phyloP scores from a whole-genome alignment of 2,329 filamentous ascomycete genomes.

The Cladosporium sp. region DNA sequence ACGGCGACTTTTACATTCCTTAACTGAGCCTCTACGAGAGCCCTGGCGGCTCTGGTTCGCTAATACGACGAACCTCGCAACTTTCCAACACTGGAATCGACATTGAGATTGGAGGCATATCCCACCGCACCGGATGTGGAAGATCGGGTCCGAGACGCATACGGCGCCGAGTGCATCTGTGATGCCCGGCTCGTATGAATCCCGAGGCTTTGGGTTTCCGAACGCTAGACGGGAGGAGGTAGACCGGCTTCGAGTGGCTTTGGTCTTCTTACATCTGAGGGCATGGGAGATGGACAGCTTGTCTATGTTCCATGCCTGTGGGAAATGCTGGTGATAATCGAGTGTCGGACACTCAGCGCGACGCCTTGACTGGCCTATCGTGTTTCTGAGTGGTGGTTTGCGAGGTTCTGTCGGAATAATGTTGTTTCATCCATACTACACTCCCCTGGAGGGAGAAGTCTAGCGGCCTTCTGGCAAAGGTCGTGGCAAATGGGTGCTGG shows the following conservation, averaged over 20 bases:
- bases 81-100: conserved; percentile 5
- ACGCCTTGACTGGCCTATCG: conserved; percentile 12
- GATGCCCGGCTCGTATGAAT: conserved; percentile 16
- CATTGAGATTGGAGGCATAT: conserved; percentile 7
- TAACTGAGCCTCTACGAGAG: conserved; percentile 5
- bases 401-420: not conserved
- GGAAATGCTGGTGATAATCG: conserved; percentile 8
- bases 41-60: conserved; percentile 9
- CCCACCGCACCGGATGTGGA: conserved; percentile 14
- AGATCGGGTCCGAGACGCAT: conserved; percentile 13
- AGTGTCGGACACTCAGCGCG: conserved; percentile 3
- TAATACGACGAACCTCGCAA: conserved; percentile 12
- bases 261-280: conserved; percentile 10
- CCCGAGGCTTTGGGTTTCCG: conserved; percentile 27
- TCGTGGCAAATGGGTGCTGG: not conserved
- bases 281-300: not conserved
- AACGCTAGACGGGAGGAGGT: conserved; percentile 32
- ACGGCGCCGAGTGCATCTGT: conserved; percentile 17
- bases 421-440: conserved; percentile 6
- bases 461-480: not conserved
- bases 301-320: not conserved
- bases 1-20: conserved; percentile 12
- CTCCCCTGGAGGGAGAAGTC: conserved; percentile 8
- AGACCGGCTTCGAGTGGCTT: conserved; percentile 30
- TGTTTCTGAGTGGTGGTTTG: not conserved